Evolutionary conservation across 139 green algal genomes (phyloP).

Genomic region (Spirogloea muscicola): DNA sequence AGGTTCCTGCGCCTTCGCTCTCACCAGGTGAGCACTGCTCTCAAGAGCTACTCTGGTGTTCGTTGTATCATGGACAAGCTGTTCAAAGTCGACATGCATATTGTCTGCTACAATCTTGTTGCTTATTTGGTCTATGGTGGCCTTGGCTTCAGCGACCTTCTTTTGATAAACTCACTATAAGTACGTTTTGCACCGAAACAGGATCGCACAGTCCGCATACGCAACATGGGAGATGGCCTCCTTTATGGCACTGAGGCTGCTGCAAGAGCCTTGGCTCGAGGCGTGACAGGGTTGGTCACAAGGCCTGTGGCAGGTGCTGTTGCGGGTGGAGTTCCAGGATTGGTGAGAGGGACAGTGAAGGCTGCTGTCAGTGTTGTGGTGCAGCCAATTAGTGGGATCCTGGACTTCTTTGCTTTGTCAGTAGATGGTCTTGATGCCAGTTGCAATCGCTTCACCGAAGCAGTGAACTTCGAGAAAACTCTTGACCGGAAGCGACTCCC

Average conservation of each 20-base stretch:
- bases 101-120: too few relatives aligned
- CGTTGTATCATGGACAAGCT: too few relatives aligned
- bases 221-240: conserved; percentile 60
- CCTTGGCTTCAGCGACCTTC: too few relatives aligned
- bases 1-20: conserved; percentile 21
- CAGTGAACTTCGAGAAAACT: conserved; percentile 41
- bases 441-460: background rate
- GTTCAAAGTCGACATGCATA: too few relatives aligned
- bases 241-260: conserved; percentile 66
- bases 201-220: conserved; percentile 5
- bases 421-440: conserved; percentile 63
- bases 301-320: background rate
- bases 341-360: background rate
- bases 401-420: conserved; percentile 62
- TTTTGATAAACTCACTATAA: too few relatives aligned
- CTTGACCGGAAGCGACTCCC: conserved; percentile 57
- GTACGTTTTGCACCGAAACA: too few relatives aligned
- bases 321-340: background rate
- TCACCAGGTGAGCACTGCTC: background rate
- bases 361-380: conserved; percentile 59
- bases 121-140: too few relatives aligned
- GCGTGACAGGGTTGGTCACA: conserved; percentile 42
- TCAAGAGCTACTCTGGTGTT: too few relatives aligned
- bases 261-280: conserved; percentile 55
- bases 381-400: conserved; percentile 61